Evolutionary conservation across 495 filamentous ascomycete species (phyloP), one percentile per base, ranked within the genome.

Genomic region (Aspergillus nidulans): DNA sequence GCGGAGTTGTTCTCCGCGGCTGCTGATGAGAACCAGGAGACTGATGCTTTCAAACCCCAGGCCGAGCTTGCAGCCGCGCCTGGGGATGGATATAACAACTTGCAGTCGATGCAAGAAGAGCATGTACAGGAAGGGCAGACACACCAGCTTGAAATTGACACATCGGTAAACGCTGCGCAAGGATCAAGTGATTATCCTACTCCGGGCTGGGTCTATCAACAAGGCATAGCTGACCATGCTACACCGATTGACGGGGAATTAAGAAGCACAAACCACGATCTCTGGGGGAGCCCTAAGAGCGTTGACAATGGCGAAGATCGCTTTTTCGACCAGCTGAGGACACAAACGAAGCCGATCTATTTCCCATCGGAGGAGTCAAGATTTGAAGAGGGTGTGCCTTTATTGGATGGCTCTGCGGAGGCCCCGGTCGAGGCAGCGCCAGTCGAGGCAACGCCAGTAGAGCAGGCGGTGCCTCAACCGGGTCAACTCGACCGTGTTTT

Each of bases 271-370:
- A 59, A 58, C 21, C 67, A 64, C 20, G 63, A 65, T 36, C 66
- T 67, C 13, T 70, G 72, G 60, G 66, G 55, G 20, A 68, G 62
- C 34, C 58, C 62, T 6, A 54, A 52, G 45, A 62, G 68, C 39
- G 57, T 59, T 18, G 63, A 71, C 39, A 47, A 70, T 5, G 73
- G 77, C 20, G 69, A 77, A 36, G 70, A 74, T 40, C 75, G 70
- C 18, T 77, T 81, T 46, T 80, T 80, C 51, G 65, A 73, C 34
- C 76, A 80, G 59, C 59, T 78, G 25, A 77, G 73, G 56, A 71
- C 72, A 13, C 74, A 77, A 58, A 76, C 74, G 6, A 77, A 76
- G 44, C 72, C 75, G 9, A 77, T 77, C 9, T 77, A 72, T 26
- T 56, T 68, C 2, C 73, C 74, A 19, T 73, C 78, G 57, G 58